Conservation (phyloP, 306 rosid genomes). For the Prunus mume region DNA sequence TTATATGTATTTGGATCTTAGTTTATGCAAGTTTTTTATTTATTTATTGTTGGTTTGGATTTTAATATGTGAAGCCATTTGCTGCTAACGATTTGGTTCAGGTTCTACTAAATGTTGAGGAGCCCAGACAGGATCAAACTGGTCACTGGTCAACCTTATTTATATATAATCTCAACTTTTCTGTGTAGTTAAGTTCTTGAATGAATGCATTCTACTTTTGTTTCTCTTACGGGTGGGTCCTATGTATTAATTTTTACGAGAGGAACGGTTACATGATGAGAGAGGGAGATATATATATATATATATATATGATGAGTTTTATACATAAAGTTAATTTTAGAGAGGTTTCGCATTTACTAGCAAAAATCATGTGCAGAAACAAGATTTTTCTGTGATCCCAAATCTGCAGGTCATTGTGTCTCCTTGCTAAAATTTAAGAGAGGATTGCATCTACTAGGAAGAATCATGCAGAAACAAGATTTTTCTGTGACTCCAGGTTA, state of each 20-base stretch:
- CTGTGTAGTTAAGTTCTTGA: not conserved
- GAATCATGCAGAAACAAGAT: not conserved
- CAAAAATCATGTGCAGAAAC: not conserved
- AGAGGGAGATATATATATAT: too few species aligned
- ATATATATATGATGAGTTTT: too few species aligned
- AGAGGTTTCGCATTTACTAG: not conserved
- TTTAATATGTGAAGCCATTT: not conserved
- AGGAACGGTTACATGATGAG: not conserved
- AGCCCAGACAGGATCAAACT: constrained; percentile 18
- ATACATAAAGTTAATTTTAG: not conserved
- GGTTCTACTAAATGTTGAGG: not conserved
- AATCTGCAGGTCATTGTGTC: too few species aligned
- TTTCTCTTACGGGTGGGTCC: not conserved
- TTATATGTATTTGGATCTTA: not conserved
- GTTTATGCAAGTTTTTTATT: not conserved
- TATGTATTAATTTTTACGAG: not conserved
- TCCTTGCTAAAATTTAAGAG: too few species aligned
- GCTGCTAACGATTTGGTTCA: constrained; percentile 13
- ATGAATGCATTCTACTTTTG: not conserved
- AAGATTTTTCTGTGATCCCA: not conserved
- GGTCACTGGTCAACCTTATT: constrained; percentile 6
- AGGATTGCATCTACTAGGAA: not conserved
- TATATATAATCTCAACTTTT: not conserved
- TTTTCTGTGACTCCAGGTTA: not conserved
- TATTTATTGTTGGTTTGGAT: not conserved